These are phyloP conservation scores for Heterococcus sp. DNA, from an alignment of 108 stramenopile species.

Conservation along the genomic window DNA sequence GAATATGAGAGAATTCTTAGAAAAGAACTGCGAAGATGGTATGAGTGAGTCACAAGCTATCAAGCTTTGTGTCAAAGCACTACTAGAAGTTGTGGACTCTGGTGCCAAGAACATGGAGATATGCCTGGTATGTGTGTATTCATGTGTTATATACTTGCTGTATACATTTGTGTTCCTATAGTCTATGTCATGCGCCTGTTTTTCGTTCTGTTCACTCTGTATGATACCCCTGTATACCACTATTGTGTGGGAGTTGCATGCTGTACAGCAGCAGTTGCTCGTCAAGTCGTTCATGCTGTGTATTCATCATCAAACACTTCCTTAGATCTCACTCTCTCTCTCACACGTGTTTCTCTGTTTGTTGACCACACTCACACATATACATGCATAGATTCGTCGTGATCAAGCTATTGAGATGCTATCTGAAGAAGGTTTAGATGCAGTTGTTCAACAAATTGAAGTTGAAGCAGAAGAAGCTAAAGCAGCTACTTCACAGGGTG, in stretches of 20 bases:
- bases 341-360: no score
- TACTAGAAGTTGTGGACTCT: constrained; percentile 97
- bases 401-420: constrained; percentile 9
- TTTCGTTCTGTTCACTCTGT: background rate
- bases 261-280: background rate
- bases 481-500: no score
- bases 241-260: background rate
- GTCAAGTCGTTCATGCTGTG: background rate
- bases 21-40: constrained; percentile 76
- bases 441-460: constrained; percentile 33
- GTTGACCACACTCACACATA: no score
- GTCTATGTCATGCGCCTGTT: background rate
- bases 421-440: constrained; percentile 32
- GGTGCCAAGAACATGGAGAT: constrained; percentile 94
- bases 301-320: no score
- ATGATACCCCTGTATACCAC: background rate
- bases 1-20: constrained; percentile 91
- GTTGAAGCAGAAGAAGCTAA: constrained; percentile 45
- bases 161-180: background rate
- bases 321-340: no score
- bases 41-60: constrained; percentile 77
- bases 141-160: background rate
- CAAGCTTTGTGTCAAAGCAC: constrained; percentile 83
- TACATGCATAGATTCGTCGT: background rate
- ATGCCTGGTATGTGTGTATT: background rate